Conservation (phyloP, 192 early-diverging fungal species). For the Dispira parvispora region DNA sequence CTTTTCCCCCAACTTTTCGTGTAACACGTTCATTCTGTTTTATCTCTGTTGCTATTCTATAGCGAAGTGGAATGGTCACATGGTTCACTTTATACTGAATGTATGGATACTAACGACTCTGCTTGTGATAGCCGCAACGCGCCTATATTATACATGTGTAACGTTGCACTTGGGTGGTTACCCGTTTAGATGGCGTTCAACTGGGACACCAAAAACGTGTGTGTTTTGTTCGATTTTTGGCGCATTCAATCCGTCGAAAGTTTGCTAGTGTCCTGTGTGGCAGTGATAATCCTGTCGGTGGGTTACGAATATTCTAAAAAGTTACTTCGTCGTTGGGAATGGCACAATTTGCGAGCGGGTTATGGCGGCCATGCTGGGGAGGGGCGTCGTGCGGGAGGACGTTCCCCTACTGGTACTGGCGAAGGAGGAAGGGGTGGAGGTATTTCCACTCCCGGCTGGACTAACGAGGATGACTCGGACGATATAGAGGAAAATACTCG, state of each 20-base stretch:
- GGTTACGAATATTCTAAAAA: slow-evolving; percentile 30
- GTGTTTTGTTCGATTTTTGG: slow-evolving; percentile 64
- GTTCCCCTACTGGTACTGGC: slow-evolving; percentile 12
- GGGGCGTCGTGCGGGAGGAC: slow-evolving; percentile 1
- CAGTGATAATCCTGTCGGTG: slow-evolving; percentile 30
- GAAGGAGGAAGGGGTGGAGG: slow-evolving; percentile 11
- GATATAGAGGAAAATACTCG: slow-evolving; percentile 10
- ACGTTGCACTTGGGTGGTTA: no score
- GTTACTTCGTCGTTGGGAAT: slow-evolving; percentile 18
- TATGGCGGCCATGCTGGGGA: slow-evolving; percentile 14
- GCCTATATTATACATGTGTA: no score
- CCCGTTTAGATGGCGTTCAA: slow-evolving; percentile 51
- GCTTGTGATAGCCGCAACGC: no score
- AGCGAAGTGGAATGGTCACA: no score
- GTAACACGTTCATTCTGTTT: no score
- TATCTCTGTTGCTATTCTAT: no score
- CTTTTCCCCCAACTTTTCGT: no score
- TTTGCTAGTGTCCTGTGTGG: slow-evolving; percentile 39
- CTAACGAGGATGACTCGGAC: slow-evolving; percentile 21
- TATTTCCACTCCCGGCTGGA: slow-evolving; percentile 13
- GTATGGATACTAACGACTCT: no score
- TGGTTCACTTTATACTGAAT: no score
- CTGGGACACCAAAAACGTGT: slow-evolving; percentile 56
- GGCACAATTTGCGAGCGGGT: slow-evolving; percentile 16
- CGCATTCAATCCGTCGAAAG: slow-evolving; percentile 34